Evolutionary conservation across 352 stramenopile species (phyloP), one percentile per base, ranked within the genome.

Genomic region (Achlya hypogyna): DNA sequence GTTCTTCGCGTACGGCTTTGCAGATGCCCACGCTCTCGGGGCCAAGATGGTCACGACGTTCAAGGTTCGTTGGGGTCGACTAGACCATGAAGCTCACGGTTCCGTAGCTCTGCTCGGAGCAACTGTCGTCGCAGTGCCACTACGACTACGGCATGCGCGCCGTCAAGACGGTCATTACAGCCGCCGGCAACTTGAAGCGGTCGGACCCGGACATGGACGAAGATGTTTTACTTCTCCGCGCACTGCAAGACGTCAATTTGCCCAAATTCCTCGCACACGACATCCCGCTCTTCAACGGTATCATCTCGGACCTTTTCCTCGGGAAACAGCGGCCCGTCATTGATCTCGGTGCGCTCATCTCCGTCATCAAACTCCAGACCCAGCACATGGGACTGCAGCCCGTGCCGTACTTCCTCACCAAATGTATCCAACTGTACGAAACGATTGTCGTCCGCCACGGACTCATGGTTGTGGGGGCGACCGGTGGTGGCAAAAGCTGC

Each of bases 181-280:
- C 87, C 23, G 87, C 88, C 16, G 87, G 88, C 10, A 92, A 95
- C 68, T 71, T 92, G 32, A 98, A 98, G 70, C 86, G 92, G 14
- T 86, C 91, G 6, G 88, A 97, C 52, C 87, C 85, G 1, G 84
- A 98, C 27, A 93, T 98, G 72, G 81, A 94, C 32, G 95, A 98
- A 69, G 91, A 98, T 40, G 86, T 97, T 4, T 72, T 98, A 12
- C 73, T 98, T n/a, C 69, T 98, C 20, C 78, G 92, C 9, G 89
- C 92, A 2, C 84, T 98, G 40, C 96, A 98, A 63, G 95, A 98
- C 63, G 94, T 98, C 8, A 98, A 98, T 66, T 72, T 97, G 32
- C 89, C 94, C 0, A 98, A 98, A 64, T 98, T 98, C 72, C 67
- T 98, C 14, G 89, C 84, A 1, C 92, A 96, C 47, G 95, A 98